Evolutionary conservation across 345 rosid genomes (phyloP).

Genomic region (Camelina neglecta): DNA sequence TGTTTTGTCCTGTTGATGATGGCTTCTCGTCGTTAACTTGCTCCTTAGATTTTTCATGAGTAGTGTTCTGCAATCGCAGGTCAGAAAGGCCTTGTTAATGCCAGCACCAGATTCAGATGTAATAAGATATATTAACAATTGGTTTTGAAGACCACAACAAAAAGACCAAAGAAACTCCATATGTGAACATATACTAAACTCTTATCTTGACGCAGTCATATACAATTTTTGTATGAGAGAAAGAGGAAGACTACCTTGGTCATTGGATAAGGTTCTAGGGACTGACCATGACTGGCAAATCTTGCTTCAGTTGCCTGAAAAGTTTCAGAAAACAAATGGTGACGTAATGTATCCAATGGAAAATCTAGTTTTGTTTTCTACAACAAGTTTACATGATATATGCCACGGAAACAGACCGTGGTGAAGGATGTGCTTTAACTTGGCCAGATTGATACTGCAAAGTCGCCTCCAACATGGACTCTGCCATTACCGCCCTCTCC

Average conservation of each 20-base stretch:
- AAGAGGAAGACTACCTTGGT: conserved; percentile 45
- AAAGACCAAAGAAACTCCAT: background rate
- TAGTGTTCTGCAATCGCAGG: background rate
- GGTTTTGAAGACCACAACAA: background rate
- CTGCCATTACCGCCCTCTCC: conserved; percentile 95
- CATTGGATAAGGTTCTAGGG: conserved; percentile 62
- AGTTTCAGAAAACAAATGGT: conserved; percentile 29
- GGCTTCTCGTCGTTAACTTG: conserved; percentile 49
- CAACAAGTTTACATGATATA: conserved; percentile 9
- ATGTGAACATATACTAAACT: background rate
- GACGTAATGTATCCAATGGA: conserved; percentile 10
- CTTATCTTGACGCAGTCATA: conserved; percentile 7
- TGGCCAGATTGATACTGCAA: conserved; percentile 91
- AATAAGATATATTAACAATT: background rate
- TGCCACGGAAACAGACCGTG: conserved; percentile 57
- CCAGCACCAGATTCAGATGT: background rate
- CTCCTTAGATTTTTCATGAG: conserved; percentile 41
- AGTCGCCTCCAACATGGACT: conserved; percentile 98
- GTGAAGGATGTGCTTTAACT: conserved; percentile 81
- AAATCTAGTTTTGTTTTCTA: conserved; percentile 6
- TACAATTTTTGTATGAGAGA: background rate
- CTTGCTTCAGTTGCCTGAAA: conserved; percentile 62
- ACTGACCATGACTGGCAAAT: conserved; percentile 61
- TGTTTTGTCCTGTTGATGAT: conserved; percentile 33
- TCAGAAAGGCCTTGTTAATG: conserved; percentile 19